Evolutionary conservation across 2,329 filamentous ascomycete genomes (phyloP), one percentile per base, ranked within the genome.

Genomic region (Ophiocordyceps camponoti-rufipedis): DNA sequence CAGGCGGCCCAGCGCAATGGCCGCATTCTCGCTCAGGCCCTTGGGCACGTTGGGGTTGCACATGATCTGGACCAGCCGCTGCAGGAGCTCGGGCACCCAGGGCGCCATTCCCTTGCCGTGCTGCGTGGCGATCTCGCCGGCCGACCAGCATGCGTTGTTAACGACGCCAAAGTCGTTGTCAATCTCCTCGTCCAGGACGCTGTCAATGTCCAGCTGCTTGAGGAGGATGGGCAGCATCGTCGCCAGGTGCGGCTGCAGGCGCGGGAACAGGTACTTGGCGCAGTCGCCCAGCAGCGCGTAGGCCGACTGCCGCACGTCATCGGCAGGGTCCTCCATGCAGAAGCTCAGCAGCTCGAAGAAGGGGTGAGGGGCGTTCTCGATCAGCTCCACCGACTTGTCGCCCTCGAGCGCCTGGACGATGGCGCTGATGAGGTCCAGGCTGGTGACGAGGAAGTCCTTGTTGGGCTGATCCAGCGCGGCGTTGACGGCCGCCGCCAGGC

Each of bases 61-160:
- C 53, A 96, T 77, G 53, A 96, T 95, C 46, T 82, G 75, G 38
- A 86, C 74, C 28, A 93, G 76, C 38, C 82, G 78, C 49, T 81
- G 74, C 48, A 94, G 78, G 14, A 98, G 68, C 49, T 82, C 75
- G 19, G 84, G 78, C 10, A 87, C 74, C 58, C 82, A 94, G 1
- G 81, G 82, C 1, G 72, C 72, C 76, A 95, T 84, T 45, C 73
- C 77, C 49, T 80, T 77, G 52, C 80, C 76, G 58, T 84, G 73
- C 49, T 85, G 80, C 61, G 94, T 79, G 14, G 87, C 78, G 49
- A 96, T 91, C 66, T 98, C 91, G 40, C 91, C 91, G 23, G 80
- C 80, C 7, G 88, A 93, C 91, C 91, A 98, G 66, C 89, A 96
- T 19, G 91, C 89, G 58, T 98, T 98, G 72, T 96, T 98, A 48